A percentile compares a stretch with the other conserved stretches of the same genome.
Evolutionary conservation across 2,329 filamentous ascomycete genomes (phyloP).

Genomic region (Sarocladium oryzae): DNA sequence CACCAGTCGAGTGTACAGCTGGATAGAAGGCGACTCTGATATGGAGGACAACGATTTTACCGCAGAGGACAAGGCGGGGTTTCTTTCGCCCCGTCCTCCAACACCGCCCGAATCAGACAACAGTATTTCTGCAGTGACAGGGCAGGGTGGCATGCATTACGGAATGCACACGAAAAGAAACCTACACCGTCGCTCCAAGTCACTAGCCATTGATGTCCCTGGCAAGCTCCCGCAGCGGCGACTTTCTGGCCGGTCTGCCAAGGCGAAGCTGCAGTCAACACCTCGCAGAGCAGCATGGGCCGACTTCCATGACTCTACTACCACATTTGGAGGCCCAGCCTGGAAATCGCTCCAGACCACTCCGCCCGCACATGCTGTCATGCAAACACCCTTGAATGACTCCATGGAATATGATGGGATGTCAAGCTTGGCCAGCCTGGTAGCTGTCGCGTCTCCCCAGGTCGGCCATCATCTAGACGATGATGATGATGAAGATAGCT

Average conservation of each 20-base stretch:
- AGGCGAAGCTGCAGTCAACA: slow-evolving; percentile 2
- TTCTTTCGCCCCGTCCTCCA: slow-evolving; percentile 25
- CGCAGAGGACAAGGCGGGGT: slow-evolving; percentile 10
- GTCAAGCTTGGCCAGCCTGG: slow-evolving; percentile 3
- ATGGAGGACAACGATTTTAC: slow-evolving; percentile 19
- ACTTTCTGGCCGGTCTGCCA: not conserved
- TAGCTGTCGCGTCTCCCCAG: not conserved
- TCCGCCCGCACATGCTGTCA: not conserved
- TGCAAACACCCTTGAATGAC: not conserved
- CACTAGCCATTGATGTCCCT: not conserved
- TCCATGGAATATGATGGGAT: not conserved
- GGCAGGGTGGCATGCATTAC: not conserved
- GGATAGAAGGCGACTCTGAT: slow-evolving; percentile 32
- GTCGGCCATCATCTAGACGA: not conserved
- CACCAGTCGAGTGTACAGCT: slow-evolving; percentile 23
- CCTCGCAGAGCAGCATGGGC: not conserved
- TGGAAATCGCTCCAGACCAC: not conserved
- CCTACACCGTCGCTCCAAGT: slow-evolving; percentile 9
- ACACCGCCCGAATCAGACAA: slow-evolving; percentile 19
- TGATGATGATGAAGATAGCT: not conserved
- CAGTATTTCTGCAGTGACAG: not conserved
- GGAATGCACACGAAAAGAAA: not conserved
- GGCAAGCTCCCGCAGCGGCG: not conserved
- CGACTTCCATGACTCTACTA: slow-evolving; percentile 1
- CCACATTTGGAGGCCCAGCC: slow-evolving; percentile 2